These are phyloP conservation scores for Lyophyllum semitale DNA, from an alignment of 768 basidiomycete species.

Conservation along the genomic window DNA sequence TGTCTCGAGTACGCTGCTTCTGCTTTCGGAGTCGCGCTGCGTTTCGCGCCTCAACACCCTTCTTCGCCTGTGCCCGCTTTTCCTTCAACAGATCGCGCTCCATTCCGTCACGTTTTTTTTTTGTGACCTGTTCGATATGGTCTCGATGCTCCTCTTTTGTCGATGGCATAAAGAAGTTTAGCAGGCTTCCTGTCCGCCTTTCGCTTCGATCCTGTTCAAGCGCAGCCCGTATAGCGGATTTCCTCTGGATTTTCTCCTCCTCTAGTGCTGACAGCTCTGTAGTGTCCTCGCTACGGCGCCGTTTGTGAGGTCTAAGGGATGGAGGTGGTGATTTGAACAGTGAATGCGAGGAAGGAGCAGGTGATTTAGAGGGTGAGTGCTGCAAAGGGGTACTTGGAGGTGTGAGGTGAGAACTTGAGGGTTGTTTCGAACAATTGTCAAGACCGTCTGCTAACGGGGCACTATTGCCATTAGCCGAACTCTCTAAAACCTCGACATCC, in stretches of 20 bases:
- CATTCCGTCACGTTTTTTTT: background rate
- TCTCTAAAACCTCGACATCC: background rate
- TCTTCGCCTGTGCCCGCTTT: background rate
- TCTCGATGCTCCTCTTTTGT: background rate
- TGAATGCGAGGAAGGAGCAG: too few relatives aligned
- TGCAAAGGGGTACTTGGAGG: too few relatives aligned
- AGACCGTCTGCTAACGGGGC: background rate
- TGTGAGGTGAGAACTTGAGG: background rate
- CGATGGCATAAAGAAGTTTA: background rate
- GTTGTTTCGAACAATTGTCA: background rate
- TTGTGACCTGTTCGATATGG: background rate
- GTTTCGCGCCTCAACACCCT: background rate
- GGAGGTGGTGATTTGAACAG: background rate
- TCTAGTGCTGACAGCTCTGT: background rate
- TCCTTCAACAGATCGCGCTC: background rate
- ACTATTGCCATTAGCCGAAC: background rate
- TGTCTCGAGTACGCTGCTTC: background rate
- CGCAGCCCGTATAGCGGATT: background rate
- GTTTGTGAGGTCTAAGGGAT: too few relatives aligned
- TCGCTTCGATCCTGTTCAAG: background rate
- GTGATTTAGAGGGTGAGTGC: too few relatives aligned
- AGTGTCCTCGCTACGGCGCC: background rate
- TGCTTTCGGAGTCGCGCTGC: slow-evolving; percentile 3
- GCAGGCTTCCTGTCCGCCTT: background rate
- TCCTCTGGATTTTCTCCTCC: background rate